Conservation (phyloP, 768 basidiomycete genomes). For the Xerocomellus chrysenteron region DNA sequence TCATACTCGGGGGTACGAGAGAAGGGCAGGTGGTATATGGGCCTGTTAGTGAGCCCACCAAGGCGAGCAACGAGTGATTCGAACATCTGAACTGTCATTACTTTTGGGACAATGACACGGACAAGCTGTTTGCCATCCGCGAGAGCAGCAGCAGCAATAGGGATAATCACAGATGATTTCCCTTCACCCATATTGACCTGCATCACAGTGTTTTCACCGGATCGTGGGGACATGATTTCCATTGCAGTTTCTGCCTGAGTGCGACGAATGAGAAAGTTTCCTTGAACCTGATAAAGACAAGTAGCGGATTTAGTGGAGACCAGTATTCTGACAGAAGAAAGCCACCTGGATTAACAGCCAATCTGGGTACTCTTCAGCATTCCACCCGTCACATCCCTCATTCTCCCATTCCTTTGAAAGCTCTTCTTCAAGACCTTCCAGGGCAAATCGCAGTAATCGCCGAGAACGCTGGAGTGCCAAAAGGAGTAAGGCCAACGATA, state of each 20-base stretch:
- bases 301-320: conserved; percentile 32
- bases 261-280: background rate
- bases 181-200: conserved; percentile 60
- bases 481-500: background rate
- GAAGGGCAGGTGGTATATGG: conserved; percentile 47
- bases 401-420: background rate
- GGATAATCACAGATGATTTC: conserved; percentile 46
- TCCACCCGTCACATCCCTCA: background rate
- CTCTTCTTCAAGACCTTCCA: background rate
- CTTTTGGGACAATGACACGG: conserved; percentile 46
- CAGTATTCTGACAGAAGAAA: background rate
- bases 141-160: conserved; percentile 38
- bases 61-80: conserved; percentile 40
- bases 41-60: conserved; percentile 41
- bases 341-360: background rate
- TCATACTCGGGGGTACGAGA: conserved; percentile 34
- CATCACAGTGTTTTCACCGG: conserved; percentile 34
- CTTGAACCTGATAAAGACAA: background rate
- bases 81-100: conserved; percentile 44
- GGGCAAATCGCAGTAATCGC: background rate
- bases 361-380: background rate
- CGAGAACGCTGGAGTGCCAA: background rate
- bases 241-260: conserved; percentile 28
- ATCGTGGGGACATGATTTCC: conserved; percentile 44
- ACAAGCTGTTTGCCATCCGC: conserved; percentile 42